Conservation (phyloP, 805 yeast genomes). For the Zygoascus flipseniorum region DNA sequence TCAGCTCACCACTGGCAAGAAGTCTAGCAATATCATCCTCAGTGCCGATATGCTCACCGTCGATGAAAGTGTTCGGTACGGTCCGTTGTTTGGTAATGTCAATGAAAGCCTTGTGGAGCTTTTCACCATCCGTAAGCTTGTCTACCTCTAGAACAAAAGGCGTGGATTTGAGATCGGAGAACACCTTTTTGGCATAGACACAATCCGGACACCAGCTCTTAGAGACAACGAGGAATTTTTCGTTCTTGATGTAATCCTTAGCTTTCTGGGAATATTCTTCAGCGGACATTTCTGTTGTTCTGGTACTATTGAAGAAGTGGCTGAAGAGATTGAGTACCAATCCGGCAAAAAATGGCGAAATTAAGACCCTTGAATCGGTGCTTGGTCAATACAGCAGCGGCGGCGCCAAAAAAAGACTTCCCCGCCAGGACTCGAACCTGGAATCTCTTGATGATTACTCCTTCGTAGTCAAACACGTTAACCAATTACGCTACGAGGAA, state of each 20-base stretch:
- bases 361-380: not conserved
- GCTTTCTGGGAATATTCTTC: slow-evolving; percentile 29
- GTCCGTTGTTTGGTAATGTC: slow-evolving; percentile 51
- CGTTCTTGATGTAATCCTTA: slow-evolving; percentile 35
- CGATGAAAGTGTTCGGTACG: slow-evolving; percentile 61
- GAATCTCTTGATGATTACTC: slow-evolving; percentile 39
- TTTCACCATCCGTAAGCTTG: slow-evolving; percentile 42
- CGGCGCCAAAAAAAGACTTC: slow-evolving; percentile 31
- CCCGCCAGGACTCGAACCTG: slow-evolving; percentile 53
- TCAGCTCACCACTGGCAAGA: slow-evolving; percentile 15
- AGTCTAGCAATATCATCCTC: slow-evolving; percentile 30
- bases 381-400: no score
- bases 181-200: slow-evolving; percentile 49
- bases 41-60: slow-evolving; percentile 51
- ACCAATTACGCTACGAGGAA: slow-evolving; percentile 1
- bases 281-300: not conserved
- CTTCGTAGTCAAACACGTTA: slow-evolving; percentile 1
- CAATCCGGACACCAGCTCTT: slow-evolving; percentile 80
- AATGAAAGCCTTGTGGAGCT: slow-evolving; percentile 48
- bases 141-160: slow-evolving; percentile 56
- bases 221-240: slow-evolving; percentile 50
- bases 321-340: not conserved
- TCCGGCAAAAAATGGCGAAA: not conserved
- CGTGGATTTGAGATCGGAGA: slow-evolving; percentile 43
- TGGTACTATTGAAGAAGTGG: not conserved